A percentile compares a stretch with the other conserved stretches of the same genome.
These are phyloP conservation scores for Protomyces gravidus DNA, from an alignment of 1,139 yeast species.

Conservation along the genomic window DNA sequence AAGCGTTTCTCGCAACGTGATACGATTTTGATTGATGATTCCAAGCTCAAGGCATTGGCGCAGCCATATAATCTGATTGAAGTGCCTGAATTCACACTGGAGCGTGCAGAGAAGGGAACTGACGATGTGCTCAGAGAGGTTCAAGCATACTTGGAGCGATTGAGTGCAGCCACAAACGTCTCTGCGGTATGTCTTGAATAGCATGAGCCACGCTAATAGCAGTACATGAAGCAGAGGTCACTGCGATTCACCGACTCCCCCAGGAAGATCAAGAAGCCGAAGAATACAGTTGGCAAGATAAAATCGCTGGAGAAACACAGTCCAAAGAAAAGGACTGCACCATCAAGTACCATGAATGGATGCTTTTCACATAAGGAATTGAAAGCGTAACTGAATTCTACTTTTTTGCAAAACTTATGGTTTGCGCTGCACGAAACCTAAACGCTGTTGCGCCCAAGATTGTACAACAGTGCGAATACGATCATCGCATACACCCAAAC, in stretches of 20 bases:
- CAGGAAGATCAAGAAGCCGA: background rate
- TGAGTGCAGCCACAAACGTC: slow-evolving; percentile 10
- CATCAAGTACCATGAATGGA: too few species aligned
- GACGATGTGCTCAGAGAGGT: slow-evolving; percentile 13
- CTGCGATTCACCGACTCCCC: background rate
- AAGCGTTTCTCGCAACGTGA: slow-evolving; percentile 10
- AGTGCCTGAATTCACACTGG: slow-evolving; percentile 15
- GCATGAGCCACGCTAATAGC: background rate
- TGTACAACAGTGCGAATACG: background rate
- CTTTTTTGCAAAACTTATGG: too few species aligned
- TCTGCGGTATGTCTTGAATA: slow-evolving; percentile 6
- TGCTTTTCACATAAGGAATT: too few species aligned
- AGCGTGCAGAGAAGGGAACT: background rate
- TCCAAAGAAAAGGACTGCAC: too few species aligned
- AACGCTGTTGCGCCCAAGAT: background rate
- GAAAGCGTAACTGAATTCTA: too few species aligned
- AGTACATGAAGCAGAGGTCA: background rate
- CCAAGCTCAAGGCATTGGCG: slow-evolving; percentile 13
- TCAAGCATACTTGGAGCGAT: slow-evolving; percentile 9
- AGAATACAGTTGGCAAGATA: too few species aligned
- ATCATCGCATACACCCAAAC: background rate
- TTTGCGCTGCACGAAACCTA: too few species aligned
- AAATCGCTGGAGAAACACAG: too few species aligned
- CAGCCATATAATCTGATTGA: slow-evolving; percentile 26
- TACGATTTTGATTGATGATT: slow-evolving; percentile 25